Evolutionary conservation across 768 basidiomycete genomes (phyloP).

Genomic region (Pholiota molesta): DNA sequence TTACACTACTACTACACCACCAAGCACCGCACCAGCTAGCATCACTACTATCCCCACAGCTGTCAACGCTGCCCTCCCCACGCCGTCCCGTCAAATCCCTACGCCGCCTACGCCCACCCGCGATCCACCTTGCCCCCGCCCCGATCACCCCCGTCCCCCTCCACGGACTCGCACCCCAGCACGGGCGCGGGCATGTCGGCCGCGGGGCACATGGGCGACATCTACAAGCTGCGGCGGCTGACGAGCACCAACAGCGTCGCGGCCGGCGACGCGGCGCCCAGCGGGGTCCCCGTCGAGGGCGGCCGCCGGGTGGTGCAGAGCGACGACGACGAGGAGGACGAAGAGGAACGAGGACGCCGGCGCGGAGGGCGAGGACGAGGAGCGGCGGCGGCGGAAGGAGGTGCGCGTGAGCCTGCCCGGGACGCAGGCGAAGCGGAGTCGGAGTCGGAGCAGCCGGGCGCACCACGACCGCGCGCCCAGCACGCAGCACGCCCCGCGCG

Average conservation of each 20-base stretch:
- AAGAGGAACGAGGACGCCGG: constrained; percentile 3
- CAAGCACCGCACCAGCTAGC: neutral
- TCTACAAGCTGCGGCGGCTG: constrained; percentile 20
- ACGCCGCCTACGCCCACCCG: neutral
- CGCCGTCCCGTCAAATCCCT: neutral
- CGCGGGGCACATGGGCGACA: constrained; percentile 6
- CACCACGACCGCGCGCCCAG: neutral
- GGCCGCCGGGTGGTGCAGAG: constrained; percentile 7
- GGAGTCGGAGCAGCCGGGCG: neutral
- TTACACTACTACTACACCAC: neutral
- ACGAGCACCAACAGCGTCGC: neutral
- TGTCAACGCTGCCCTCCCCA: neutral
- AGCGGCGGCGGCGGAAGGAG: constrained; percentile 10
- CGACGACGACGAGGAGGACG: constrained; percentile 11
- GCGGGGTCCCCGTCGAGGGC: neutral
- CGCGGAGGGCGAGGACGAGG: constrained; percentile 10
- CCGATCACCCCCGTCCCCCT: constrained; percentile 19
- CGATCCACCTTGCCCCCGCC: constrained; percentile 4
- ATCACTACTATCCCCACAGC: neutral
- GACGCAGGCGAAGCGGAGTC: neutral
- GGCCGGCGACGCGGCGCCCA: neutral
- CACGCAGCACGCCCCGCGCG: neutral
- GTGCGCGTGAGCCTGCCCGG: constrained; percentile 14
- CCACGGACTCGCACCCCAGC: constrained; percentile 25
- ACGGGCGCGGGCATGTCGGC: constrained; percentile 13